Percentiles rank a stretch among this genome's conserved stretches.
These are phyloP conservation scores for Daldinia loculata DNA, from an alignment of 495 filamentous ascomycete genomes.

Conservation along the genomic window DNA sequence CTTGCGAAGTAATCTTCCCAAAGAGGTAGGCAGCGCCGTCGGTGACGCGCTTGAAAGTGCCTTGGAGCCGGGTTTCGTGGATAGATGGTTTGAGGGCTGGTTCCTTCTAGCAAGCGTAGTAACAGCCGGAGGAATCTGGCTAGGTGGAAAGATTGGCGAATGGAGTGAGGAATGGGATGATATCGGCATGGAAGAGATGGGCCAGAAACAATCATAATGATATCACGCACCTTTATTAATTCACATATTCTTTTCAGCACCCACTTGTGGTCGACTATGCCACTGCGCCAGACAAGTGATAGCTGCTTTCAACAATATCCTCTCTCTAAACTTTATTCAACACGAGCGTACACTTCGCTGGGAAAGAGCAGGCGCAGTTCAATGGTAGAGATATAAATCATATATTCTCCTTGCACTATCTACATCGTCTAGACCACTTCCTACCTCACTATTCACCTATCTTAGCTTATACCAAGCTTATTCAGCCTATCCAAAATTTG, in stretches of 20 bases:
- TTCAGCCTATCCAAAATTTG: neutral
- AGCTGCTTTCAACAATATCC: neutral
- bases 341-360: neutral
- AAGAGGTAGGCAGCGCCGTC: slow-evolving; percentile 73
- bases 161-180: slow-evolving; percentile 69
- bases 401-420: neutral
- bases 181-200: slow-evolving; percentile 72
- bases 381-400: neutral
- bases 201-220: slow-evolving; percentile 64
- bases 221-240: slow-evolving; percentile 15
- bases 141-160: slow-evolving; percentile 67
- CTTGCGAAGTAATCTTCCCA: slow-evolving; percentile 75
- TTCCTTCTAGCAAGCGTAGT: slow-evolving; percentile 69
- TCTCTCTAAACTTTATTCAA: neutral
- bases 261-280: neutral
- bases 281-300: neutral
- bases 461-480: neutral
- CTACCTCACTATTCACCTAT: neutral
- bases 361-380: neutral
- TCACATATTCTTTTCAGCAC: slow-evolving; percentile 17
- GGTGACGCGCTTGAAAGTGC: slow-evolving; percentile 75
- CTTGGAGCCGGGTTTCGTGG: slow-evolving; percentile 74
- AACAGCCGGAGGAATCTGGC: slow-evolving; percentile 72
- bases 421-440: neutral
- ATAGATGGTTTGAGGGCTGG: slow-evolving; percentile 87